Evolutionary conservation across 495 filamentous ascomycete species (phyloP), one percentile per base, ranked within the genome.

Genomic region (Xylona heveae): DNA sequence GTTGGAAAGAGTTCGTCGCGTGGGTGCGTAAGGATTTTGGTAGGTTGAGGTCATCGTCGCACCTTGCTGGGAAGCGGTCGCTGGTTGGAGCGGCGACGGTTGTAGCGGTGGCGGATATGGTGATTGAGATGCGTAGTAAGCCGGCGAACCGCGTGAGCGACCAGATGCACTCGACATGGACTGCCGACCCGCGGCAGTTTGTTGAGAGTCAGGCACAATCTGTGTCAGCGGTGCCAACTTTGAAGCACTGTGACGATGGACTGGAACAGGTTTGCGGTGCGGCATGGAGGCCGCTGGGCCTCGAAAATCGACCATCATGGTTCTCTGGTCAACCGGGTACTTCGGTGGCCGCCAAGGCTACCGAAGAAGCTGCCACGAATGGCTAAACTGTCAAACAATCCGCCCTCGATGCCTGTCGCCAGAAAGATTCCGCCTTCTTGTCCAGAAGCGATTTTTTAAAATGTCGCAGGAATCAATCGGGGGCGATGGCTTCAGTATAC

Each of bases 1-100:
- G 31, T 53, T 58, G 24, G 54, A 57, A 17, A 50, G 48, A 1
- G 55, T 59, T 21, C 54, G 45, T 20, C 51, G 50, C 1, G 34
- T 41, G 2, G 28, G 20, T 8, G 34, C 15, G 17, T 39, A 35
- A 36, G 41, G 25, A 8, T 35, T 36, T 16, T 31, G n/a, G n/a
- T n/a, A n/a, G n/a, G n/a, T n/a, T n/a, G n/a, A n/a, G n/a, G n/a
- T n/a, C n/a, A n/a, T 39, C 29, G 38, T 38, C 19, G 36, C 33
- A 31, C 34, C 35, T 24, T 40, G 31, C 33, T 38, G 10, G 28
- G 20, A 40, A 31, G 27, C 28, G 30, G 34, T 37, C 33, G 25
- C 19, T 27, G 14, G 34, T 34, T 17, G 38, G 19, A 7, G 39
- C 30, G 24, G 37, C 13, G 9, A 35, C 16, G 2, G 21, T 10